Evolutionary conservation across 2,329 filamentous ascomycete genomes (phyloP).

Genomic region (Verruconis gallopava): DNA sequence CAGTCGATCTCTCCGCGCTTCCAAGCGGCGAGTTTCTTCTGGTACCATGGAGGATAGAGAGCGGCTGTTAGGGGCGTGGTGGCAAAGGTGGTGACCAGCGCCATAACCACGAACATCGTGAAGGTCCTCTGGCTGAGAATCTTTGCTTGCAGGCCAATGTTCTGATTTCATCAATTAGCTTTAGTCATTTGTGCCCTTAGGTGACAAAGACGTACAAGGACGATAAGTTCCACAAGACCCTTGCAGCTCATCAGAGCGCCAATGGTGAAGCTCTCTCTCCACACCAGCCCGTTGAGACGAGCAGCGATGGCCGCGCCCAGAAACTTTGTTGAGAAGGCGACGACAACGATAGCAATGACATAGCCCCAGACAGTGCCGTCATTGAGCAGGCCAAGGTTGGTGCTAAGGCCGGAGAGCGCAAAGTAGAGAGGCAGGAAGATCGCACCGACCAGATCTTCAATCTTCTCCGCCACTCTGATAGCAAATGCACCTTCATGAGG

Average conservation of each 20-base stretch:
- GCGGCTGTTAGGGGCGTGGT: slow-evolving; percentile 64
- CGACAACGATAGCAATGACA: slow-evolving; percentile 65
- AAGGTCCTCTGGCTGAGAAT: slow-evolving; percentile 74
- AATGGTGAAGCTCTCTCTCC: slow-evolving; percentile 82
- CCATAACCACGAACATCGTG: slow-evolving; percentile 93
- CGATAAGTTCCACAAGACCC: slow-evolving; percentile 85
- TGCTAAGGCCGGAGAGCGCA: slow-evolving; percentile 78
- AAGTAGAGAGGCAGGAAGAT: slow-evolving; percentile 88
- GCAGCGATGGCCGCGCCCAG: slow-evolving; percentile 71
- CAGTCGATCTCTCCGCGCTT: slow-evolving; percentile 83
- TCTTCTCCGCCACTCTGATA: slow-evolving; percentile 83
- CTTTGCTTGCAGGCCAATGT: slow-evolving; percentile 70
- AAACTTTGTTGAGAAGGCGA: slow-evolving; percentile 79
- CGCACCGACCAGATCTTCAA: slow-evolving; percentile 78
- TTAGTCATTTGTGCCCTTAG: not conserved
- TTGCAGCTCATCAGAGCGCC: slow-evolving; percentile 94
- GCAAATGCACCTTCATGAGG: slow-evolving; percentile 83
- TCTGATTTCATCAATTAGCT: slow-evolving; percentile 28
- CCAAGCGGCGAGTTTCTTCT: slow-evolving; percentile 59
- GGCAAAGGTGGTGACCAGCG: slow-evolving; percentile 69
- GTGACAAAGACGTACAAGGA: slow-evolving; percentile 48
- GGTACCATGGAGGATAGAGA: slow-evolving; percentile 68
- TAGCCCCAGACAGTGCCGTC: slow-evolving; percentile 80
- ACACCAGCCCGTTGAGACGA: slow-evolving; percentile 61
- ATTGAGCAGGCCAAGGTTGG: slow-evolving; percentile 72